Percentiles rank a stretch among this genome's conserved stretches.
Evolutionary conservation across 768 basidiomycete genomes (phyloP).

Genomic region (Grammothele lineata): DNA sequence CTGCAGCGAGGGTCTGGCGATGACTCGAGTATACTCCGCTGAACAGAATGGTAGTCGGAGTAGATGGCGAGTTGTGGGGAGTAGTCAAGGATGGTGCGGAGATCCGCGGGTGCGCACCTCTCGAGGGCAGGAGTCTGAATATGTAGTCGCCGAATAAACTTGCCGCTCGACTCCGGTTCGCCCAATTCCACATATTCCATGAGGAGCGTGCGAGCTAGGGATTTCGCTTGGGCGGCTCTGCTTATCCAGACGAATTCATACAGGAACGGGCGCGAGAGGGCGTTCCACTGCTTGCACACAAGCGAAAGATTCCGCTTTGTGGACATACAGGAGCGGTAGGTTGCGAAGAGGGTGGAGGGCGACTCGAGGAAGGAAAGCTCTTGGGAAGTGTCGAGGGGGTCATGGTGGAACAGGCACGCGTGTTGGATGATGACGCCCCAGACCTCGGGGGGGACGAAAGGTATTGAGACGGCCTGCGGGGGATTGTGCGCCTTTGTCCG

Average conservation of each 20-base stretch:
- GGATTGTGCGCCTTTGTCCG: not conserved
- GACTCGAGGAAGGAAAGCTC: conserved; percentile 58
- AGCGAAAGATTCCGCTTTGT: conserved; percentile 47
- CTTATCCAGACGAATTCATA: conserved; percentile 73
- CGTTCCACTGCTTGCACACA: conserved; percentile 55
- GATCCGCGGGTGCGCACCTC: conserved; percentile 59
- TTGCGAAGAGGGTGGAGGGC: conserved; percentile 35
- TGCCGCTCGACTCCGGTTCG: conserved; percentile 22
- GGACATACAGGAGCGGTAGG: conserved; percentile 45
- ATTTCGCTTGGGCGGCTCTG: conserved; percentile 45
- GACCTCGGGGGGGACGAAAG: conserved; percentile 46
- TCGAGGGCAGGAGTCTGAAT: conserved; percentile 66
- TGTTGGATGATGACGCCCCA: conserved; percentile 65
- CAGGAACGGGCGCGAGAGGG: conserved; percentile 48
- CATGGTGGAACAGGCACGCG: conserved; percentile 41
- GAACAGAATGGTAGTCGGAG: conserved; percentile 61
- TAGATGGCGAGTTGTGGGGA: conserved; percentile 56
- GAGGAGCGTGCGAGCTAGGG: conserved; percentile 40
- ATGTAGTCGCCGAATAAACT: conserved; percentile 58
- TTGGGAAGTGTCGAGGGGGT: conserved; percentile 44
- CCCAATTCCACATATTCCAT: conserved; percentile 38
- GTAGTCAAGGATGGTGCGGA: conserved; percentile 65
- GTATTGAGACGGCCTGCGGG: conserved; percentile 7
- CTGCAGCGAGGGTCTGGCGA: conserved; percentile 42
- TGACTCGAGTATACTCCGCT: conserved; percentile 47